Evolutionary conservation across 305 asterid species (phyloP).

Genomic region (Fraxinus paxiana): DNA sequence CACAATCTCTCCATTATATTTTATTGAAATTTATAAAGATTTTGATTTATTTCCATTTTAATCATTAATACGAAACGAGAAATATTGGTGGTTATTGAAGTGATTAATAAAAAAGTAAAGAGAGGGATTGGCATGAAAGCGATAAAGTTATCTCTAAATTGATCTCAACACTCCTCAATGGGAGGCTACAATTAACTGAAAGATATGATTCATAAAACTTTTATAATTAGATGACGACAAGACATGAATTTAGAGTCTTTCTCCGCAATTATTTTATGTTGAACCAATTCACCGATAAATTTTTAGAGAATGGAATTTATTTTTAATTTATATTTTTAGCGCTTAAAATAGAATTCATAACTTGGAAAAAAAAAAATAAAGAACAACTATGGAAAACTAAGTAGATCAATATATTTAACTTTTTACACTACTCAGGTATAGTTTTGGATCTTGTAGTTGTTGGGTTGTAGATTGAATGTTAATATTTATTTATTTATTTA

Average conservation of each 20-base stretch:
- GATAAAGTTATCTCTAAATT: neutral
- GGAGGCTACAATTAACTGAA: neutral
- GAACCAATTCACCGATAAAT: neutral
- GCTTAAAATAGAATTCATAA: neutral
- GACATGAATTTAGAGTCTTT: neutral
- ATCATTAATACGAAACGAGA: neutral
- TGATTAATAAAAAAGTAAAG: neutral
- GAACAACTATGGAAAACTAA: neutral
- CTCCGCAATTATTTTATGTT: neutral
- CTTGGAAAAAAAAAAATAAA: neutral
- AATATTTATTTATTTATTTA: neutral
- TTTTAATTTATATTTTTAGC: neutral
- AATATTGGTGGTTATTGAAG: neutral
- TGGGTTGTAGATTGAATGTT: neutral
- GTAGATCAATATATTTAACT: neutral
- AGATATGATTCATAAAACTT: neutral
- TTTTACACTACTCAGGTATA: neutral
- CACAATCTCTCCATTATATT: neutral
- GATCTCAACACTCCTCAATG: neutral
- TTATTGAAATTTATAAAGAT: neutral
- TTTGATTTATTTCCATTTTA: neutral
- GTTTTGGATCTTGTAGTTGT: neutral
- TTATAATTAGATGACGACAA: neutral
- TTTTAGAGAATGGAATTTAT: neutral
- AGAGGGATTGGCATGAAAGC: neutral